These are phyloP conservation scores for Pichia sp. DNA, from an alignment of 1,139 yeast species.

Conservation along the genomic window DNA sequence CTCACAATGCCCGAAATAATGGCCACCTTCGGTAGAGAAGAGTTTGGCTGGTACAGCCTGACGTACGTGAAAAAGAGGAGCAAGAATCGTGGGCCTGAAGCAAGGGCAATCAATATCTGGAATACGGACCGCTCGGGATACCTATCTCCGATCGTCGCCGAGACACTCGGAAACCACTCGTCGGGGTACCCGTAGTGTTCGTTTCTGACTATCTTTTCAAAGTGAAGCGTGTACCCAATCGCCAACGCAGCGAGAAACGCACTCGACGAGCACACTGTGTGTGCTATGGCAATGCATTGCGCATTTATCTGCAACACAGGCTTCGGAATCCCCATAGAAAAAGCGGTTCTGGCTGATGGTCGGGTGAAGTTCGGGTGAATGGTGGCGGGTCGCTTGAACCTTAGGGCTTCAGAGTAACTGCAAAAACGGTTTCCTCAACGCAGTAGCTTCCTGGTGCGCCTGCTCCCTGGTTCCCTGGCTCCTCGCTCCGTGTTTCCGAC, in stretches of 20 bases:
- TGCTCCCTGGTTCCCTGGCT: neutral
- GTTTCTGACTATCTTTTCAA: constrained; percentile 80
- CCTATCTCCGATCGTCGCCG: constrained; percentile 94
- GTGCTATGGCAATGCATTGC: constrained; percentile 61
- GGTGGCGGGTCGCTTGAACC: neutral
- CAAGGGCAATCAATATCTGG: constrained; percentile 75
- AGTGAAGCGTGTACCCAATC: constrained; percentile 72
- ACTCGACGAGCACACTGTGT: constrained; percentile 61
- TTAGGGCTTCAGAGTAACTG: neutral
- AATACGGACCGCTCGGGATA: constrained; percentile 93
- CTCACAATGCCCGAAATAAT: constrained; percentile 64
- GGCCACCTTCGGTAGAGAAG: constrained; percentile 42
- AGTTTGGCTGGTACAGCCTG: constrained; percentile 37
- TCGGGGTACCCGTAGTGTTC: constrained; percentile 88
- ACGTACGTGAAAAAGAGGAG: constrained; percentile 60
- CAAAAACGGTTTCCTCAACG: neutral
- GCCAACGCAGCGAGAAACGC: constrained; percentile 74
- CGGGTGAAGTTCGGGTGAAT: neutral
- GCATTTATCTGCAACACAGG: constrained; percentile 46
- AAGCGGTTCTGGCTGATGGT: too few species aligned
- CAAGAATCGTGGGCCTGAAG: constrained; percentile 83
- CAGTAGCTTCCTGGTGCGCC: too few species aligned
- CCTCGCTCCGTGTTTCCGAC: neutral
- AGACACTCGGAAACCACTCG: constrained; percentile 97
- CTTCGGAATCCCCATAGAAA: constrained; percentile 1